phyloP scores from a whole-genome alignment of 2,329 filamentous ascomycete genomes.

The Cercospora canescens region DNA sequence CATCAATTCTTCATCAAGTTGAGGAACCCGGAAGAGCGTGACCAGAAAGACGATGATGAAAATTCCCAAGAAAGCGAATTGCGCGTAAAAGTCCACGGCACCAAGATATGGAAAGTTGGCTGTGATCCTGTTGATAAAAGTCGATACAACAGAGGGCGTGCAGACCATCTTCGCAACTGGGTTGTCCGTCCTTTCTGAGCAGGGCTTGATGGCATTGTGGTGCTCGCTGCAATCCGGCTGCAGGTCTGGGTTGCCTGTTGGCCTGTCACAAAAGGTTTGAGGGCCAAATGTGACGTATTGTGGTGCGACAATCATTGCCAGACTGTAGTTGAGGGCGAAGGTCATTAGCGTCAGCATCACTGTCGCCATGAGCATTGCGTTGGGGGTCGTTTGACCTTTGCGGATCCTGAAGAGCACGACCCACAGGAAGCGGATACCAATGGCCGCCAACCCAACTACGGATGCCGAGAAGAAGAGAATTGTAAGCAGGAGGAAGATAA shows the following conservation, averaged over 20 bases:
- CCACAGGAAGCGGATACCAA: slow-evolving; percentile 97
- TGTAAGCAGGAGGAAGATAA: slow-evolving; percentile 81
- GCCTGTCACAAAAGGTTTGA: slow-evolving; percentile 86
- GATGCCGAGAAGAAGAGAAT: slow-evolving; percentile 87
- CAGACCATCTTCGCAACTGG: slow-evolving; percentile 76
- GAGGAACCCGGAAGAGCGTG: slow-evolving; percentile 77
- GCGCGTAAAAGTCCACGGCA: slow-evolving; percentile 90
- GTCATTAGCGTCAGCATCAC: slow-evolving; percentile 88
- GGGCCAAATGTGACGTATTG: slow-evolving; percentile 94
- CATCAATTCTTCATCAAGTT: slow-evolving; percentile 71
- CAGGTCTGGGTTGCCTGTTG: slow-evolving; percentile 60
- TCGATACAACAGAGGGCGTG: slow-evolving; percentile 87
- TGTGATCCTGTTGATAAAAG: slow-evolving; percentile 87
- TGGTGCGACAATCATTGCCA: slow-evolving; percentile 91
- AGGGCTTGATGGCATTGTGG: slow-evolving; percentile 72
- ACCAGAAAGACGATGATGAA: slow-evolving; percentile 81
- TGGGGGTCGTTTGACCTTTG: slow-evolving; percentile 83
- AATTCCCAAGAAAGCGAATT: slow-evolving; percentile 81
- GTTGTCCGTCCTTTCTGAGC: slow-evolving; percentile 73
- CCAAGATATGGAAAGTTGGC: slow-evolving; percentile 97
- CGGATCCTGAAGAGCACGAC: slow-evolving; percentile 88
- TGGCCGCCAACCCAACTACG: slow-evolving; percentile 78
- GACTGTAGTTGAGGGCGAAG: slow-evolving; percentile 86
- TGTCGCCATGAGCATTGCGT: slow-evolving; percentile 86
- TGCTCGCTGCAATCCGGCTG: slow-evolving; percentile 75